phyloP scores from a whole-genome alignment of 495 filamentous ascomycete species.

The Aspergillus affinis region DNA sequence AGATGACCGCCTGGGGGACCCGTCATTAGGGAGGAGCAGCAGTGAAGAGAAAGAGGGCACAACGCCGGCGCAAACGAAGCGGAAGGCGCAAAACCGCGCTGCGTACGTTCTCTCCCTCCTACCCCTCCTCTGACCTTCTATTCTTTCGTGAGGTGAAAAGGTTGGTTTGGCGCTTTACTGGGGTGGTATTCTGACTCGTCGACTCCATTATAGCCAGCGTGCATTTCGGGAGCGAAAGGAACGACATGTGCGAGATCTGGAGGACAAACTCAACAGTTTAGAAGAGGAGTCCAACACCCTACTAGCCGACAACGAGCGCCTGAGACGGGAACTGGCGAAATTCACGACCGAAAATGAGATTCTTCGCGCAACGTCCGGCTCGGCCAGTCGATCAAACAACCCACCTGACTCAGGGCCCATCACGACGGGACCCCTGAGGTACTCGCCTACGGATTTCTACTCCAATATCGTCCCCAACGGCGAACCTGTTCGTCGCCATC shows the following conservation, averaged over 20 bases:
- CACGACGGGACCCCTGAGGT: conserved; percentile 68
- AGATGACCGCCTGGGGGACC: conserved; percentile 29
- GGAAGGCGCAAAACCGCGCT: conserved; percentile 95
- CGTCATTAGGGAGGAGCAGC: conserved; percentile 36
- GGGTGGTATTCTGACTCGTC: background rate
- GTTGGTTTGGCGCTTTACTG: background rate
- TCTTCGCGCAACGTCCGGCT: conserved; percentile 69
- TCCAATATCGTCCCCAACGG: conserved; percentile 40
- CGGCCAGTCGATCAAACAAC: conserved; percentile 21
- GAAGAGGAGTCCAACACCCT: conserved; percentile 57
- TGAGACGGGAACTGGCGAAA: conserved; percentile 77
- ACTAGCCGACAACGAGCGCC: conserved; percentile 74
- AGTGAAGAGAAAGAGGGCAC: conserved; percentile 69
- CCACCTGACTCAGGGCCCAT: conserved; percentile 27
- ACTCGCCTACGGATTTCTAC: conserved; percentile 69
- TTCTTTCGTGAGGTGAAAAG: background rate
- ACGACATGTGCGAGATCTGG: conserved; percentile 86
- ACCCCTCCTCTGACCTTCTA: background rate
- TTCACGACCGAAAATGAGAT: conserved; percentile 91
- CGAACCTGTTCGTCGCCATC: conserved; percentile 56
- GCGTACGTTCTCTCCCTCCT: conserved; percentile 64
- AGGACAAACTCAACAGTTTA: conserved; percentile 76
- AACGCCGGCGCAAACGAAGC: conserved; percentile 77
- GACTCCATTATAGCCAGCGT: conserved; percentile 64
- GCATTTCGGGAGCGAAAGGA: conserved; percentile 98